phyloP scores from a whole-genome alignment of 805 yeast genomes.

The Saccharomyces mikatae region DNA sequence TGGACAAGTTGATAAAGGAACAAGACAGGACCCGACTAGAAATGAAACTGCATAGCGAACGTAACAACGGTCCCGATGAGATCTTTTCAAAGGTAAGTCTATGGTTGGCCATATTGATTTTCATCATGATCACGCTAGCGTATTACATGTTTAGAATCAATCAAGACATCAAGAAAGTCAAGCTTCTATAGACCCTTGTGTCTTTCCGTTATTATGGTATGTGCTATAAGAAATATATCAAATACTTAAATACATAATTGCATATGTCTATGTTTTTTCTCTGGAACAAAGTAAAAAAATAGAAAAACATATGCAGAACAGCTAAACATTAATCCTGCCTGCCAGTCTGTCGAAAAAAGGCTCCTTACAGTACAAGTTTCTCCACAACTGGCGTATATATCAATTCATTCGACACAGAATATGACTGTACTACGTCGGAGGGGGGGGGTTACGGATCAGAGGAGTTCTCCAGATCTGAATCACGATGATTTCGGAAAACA shows the following conservation, averaged over 20 bases:
- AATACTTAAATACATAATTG: not conserved
- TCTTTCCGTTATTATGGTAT: not conserved
- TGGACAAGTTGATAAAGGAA: slow-evolving; percentile 24
- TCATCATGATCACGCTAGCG: slow-evolving; percentile 26
- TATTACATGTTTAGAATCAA: slow-evolving; percentile 31
- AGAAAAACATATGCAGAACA: too few species aligned
- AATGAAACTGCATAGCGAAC: slow-evolving; percentile 7
- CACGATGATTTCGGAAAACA: not conserved
- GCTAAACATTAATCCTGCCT: too few species aligned
- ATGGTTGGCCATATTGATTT: slow-evolving; percentile 27
- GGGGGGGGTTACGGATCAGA: not conserved
- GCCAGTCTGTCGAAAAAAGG: too few species aligned
- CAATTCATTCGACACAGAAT: too few species aligned
- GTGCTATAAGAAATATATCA: not conserved
- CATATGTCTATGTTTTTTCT: not conserved
- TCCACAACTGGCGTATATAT: too few species aligned
- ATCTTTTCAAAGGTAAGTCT: slow-evolving; percentile 21
- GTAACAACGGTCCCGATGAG: slow-evolving; percentile 25
- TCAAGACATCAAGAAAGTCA: slow-evolving; percentile 30
- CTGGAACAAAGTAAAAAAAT: too few species aligned
- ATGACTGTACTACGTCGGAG: too few species aligned
- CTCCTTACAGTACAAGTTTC: too few species aligned
- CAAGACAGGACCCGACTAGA: slow-evolving; percentile 25
- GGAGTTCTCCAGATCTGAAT: not conserved
- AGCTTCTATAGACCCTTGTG: slow-evolving; percentile 15